Evolutionary conservation across 2,329 filamentous ascomycete genomes (phyloP), one percentile per base, ranked within the genome.

Genomic region (Hymenotorrendiella dingleyae): DNA sequence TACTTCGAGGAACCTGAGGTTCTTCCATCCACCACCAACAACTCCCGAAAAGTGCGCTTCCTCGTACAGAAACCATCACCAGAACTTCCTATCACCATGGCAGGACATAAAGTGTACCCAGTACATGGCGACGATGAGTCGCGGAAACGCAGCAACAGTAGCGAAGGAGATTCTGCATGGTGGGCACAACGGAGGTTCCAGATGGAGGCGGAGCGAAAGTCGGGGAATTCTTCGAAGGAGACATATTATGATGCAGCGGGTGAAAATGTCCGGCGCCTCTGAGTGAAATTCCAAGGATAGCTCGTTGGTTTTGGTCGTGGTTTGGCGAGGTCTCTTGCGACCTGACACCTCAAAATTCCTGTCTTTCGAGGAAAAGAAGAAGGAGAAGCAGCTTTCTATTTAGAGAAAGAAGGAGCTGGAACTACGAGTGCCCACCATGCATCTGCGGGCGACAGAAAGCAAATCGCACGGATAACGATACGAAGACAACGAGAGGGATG

Each of bases 201-300:
- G 12, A 16, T 19, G 8, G 17, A 22, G 6, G 22, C 22, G 23
- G 35, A 16, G 24, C 24, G n/a, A 17, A 10, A 30, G 27, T 11
- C 5, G 11, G n/a, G 24, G 8, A 19, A 33, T 26, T 36, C 32
- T 6, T 30, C 35, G 39, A 36, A 36, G 39, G 39, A 42, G 32
- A 35, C 39, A 42, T 42, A 20, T 28, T 9, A 12, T 17, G 16
- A 17, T 11, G 4, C 33, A 19, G 33, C 11, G 20, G 38, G 20
- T 7, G 28, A 32, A 11, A 20, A 40, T 40, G 29, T 40, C 38
- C 38, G 39, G 29, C 39, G 19, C 39, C 32, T 24, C 39, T 42
- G 39, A 42, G 39, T 42, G 23, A 42, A 42, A 28, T 35, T 42
- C 28, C 39, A 32, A 32, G 39, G 32, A 42, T 42, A 42, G 39